phyloP scores from a whole-genome alignment of 2,329 filamentous ascomycete genomes.

The Penicillium sp. region DNA sequence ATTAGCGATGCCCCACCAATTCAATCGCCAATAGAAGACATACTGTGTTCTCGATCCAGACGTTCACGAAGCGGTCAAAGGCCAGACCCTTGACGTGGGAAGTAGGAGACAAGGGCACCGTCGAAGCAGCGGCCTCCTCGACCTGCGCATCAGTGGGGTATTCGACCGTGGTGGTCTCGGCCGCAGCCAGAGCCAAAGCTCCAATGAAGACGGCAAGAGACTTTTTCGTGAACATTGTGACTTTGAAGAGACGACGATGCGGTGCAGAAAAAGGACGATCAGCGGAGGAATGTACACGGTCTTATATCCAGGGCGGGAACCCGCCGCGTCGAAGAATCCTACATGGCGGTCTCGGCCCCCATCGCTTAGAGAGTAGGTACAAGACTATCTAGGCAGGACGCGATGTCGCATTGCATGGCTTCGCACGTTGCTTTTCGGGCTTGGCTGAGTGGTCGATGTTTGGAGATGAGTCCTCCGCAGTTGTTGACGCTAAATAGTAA shows the following conservation, averaged over 20 bases:
- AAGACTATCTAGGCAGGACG: neutral
- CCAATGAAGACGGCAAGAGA: constrained; percentile 40
- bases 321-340: neutral
- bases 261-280: constrained; percentile 8
- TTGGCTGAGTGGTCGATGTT: constrained; percentile 16
- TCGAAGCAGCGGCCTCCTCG: constrained; percentile 51
- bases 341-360: neutral
- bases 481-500: constrained; percentile 1
- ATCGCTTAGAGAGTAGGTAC: constrained; percentile 5
- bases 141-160: constrained; percentile 31
- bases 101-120: constrained; percentile 60
- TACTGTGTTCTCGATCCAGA: constrained; percentile 76
- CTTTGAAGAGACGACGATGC: neutral
- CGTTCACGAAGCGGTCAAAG: constrained; percentile 69
- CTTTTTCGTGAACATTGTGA: constrained; percentile 52
- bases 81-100: constrained; percentile 67
- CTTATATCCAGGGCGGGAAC: constrained; percentile 15
- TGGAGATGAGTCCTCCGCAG: neutral
- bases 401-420: neutral
- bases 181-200: constrained; percentile 25
- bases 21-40: constrained; percentile 45
- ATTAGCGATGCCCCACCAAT: constrained; percentile 40
- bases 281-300: constrained; percentile 9
- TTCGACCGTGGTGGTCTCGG: constrained; percentile 26
- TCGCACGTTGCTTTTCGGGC: constrained; percentile 15